Percentiles rank a stretch among this genome's conserved stretches.
Evolutionary conservation across 805 yeast species (phyloP).

Genomic region (Kazachstania bromeliacearum): DNA sequence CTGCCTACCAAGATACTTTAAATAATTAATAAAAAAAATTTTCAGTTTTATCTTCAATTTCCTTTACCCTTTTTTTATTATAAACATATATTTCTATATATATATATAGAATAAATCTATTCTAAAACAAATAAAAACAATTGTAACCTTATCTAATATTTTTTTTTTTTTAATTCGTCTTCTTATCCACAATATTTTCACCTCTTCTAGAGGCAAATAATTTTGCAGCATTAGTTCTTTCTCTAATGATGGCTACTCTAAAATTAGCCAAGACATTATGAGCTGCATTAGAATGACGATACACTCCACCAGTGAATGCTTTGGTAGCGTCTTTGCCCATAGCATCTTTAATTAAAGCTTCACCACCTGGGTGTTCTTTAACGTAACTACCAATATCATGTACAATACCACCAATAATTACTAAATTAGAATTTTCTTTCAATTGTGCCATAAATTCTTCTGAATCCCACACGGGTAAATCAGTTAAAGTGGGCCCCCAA

Average conservation of each 20-base stretch:
- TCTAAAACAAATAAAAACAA: background rate
- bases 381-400: constrained; percentile 64
- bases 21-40: background rate
- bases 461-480: constrained; percentile 68
- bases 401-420: constrained; percentile 68
- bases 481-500: constrained; percentile 66
- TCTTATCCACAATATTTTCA: constrained; percentile 22
- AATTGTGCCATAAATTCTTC: constrained; percentile 45
- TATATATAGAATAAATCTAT: background rate
- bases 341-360: constrained; percentile 58
- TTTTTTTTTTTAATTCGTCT: constrained; percentile 1
- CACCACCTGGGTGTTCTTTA: constrained; percentile 80
- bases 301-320: constrained; percentile 82
- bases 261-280: constrained; percentile 71
- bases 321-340: constrained; percentile 74
- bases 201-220: constrained; percentile 33
- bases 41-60: background rate
- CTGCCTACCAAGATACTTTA: background rate
- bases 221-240: constrained; percentile 47
- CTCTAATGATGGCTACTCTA: constrained; percentile 75
- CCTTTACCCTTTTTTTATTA: background rate
- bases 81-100: background rate
- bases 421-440: constrained; percentile 46
- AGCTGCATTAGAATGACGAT: constrained; percentile 79
- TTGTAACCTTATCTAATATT: background rate